These are phyloP conservation scores for Torulaspora delbrueckii DNA, from an alignment of 805 yeast species.

Conservation along the genomic window DNA sequence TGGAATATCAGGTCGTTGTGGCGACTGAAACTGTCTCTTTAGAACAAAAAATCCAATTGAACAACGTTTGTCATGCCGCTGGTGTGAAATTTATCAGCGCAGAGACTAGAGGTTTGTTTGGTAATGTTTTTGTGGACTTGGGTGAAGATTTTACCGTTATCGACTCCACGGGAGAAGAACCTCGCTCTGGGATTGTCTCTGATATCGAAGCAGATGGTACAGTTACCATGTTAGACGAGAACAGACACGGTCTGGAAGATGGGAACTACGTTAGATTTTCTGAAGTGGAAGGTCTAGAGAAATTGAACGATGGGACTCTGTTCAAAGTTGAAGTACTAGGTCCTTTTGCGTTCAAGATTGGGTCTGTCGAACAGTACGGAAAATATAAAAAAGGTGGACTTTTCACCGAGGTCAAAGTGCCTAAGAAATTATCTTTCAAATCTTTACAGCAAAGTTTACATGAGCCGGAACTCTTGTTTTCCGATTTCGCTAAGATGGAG, in stretches of 20 bases:
- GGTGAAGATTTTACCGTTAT: constrained; percentile 75
- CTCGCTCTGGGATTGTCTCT: constrained; percentile 77
- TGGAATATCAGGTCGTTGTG: constrained; percentile 71
- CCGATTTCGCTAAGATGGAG: constrained; percentile 93
- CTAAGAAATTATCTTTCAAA: constrained; percentile 57
- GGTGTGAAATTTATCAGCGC: constrained; percentile 77
- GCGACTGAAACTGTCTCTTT: constrained; percentile 65
- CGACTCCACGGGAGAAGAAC: constrained; percentile 93
- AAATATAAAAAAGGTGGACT: constrained; percentile 77
- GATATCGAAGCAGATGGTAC: constrained; percentile 85
- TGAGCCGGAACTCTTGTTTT: constrained; percentile 71
- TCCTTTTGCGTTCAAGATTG: constrained; percentile 86
- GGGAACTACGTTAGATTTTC: constrained; percentile 84
- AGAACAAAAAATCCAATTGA: constrained; percentile 70
- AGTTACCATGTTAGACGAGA: constrained; percentile 89
- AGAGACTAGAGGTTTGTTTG: constrained; percentile 83
- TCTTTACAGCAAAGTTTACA: constrained; percentile 58
- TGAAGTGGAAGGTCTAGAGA: constrained; percentile 77
- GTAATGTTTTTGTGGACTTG: constrained; percentile 82
- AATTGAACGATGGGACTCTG: constrained; percentile 67
- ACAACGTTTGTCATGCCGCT: constrained; percentile 66
- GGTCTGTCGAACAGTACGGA: constrained; percentile 51
- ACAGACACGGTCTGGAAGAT: constrained; percentile 89
- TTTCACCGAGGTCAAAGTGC: constrained; percentile 89
- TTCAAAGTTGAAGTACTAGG: constrained; percentile 81